These are phyloP conservation scores for Torulaspora gathmanii DNA, from an alignment of 805 yeast species.

Conservation along the genomic window DNA sequence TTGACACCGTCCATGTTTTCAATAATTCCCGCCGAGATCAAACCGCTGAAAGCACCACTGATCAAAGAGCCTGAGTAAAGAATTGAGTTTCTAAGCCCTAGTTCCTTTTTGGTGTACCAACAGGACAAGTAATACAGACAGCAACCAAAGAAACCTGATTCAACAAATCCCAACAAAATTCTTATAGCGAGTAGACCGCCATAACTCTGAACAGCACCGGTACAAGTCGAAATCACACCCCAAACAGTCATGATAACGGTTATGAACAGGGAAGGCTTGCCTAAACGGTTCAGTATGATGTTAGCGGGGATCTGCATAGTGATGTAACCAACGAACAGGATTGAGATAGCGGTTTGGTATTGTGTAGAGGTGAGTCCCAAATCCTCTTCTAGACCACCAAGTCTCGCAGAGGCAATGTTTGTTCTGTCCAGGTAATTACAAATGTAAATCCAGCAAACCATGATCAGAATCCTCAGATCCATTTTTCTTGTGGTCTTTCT, in stretches of 20 bases:
- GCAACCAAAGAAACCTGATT: slow-evolving; percentile 41
- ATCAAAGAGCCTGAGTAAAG: slow-evolving; percentile 47
- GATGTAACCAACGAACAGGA: slow-evolving; percentile 44
- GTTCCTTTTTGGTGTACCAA: slow-evolving; percentile 51
- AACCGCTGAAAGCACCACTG: slow-evolving; percentile 52
- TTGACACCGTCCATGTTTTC: slow-evolving; percentile 39
- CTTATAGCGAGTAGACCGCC: slow-evolving; percentile 45
- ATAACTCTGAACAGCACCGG: slow-evolving; percentile 42
- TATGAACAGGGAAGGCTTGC: slow-evolving; percentile 49
- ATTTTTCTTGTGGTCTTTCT: slow-evolving; percentile 43
- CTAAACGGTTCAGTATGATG: slow-evolving; percentile 41
- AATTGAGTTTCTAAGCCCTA: slow-evolving; percentile 47
- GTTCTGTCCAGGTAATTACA: slow-evolving; percentile 49
- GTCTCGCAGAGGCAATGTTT: slow-evolving; percentile 47
- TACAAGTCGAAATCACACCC: slow-evolving; percentile 38
- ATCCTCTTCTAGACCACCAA: slow-evolving; percentile 47
- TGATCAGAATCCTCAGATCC: slow-evolving; percentile 48
- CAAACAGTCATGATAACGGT: slow-evolving; percentile 41
- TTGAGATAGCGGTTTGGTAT: slow-evolving; percentile 49
- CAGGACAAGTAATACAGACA: slow-evolving; percentile 48
- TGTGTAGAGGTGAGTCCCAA: slow-evolving; percentile 40
- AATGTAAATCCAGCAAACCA: slow-evolving; percentile 47
- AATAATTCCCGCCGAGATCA: slow-evolving; percentile 51
- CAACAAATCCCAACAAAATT: slow-evolving; percentile 45
- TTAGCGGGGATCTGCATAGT: slow-evolving; percentile 47